Percentiles rank a stretch among this genome's conserved stretches.
Evolutionary conservation across 768 basidiomycete species (phyloP).

Genomic region (Rickenella mellea): DNA sequence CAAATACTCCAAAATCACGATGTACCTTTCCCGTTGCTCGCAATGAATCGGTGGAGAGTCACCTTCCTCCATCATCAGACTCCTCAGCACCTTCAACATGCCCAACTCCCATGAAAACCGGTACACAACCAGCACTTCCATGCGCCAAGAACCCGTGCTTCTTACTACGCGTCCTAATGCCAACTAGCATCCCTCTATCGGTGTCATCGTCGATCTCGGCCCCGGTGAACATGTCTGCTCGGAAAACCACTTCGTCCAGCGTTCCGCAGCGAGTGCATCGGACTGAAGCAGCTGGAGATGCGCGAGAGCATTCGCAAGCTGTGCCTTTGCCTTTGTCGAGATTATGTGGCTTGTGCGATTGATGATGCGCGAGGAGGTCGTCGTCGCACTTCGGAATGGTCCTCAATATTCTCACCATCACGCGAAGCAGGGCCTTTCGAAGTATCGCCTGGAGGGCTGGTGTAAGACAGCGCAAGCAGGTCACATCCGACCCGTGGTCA

Average conservation of each 20-base stretch:
- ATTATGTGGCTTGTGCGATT: not conserved
- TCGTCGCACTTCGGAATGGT: not conserved
- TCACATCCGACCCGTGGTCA: conserved; percentile 11
- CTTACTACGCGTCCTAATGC: conserved; percentile 45
- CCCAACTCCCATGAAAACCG: conserved; percentile 64
- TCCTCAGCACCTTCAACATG: conserved; percentile 49
- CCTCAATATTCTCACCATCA: not conserved
- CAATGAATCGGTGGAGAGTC: too few relatives aligned
- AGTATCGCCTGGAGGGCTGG: not conserved
- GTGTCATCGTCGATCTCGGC: too few relatives aligned
- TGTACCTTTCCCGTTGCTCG: too few relatives aligned
- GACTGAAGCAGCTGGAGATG: conserved; percentile 4
- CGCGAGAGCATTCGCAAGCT: not conserved
- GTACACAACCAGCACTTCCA: conserved; percentile 63
- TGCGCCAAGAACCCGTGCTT: conserved; percentile 57
- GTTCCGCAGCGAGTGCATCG: conserved; percentile 36
- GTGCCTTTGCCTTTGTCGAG: not conserved
- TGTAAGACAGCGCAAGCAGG: conserved; percentile 7
- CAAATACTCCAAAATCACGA: too few relatives aligned
- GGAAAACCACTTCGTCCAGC: conserved; percentile 56
- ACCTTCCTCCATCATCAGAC: too few relatives aligned
- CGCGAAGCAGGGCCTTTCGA: not conserved
- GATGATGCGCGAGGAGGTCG: not conserved
- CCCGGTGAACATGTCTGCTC: conserved; percentile 21
- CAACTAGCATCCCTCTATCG: conserved; percentile 44